Evolutionary conservation across 331 rosid species (phyloP).

Genomic region (Malus hybrid): DNA sequence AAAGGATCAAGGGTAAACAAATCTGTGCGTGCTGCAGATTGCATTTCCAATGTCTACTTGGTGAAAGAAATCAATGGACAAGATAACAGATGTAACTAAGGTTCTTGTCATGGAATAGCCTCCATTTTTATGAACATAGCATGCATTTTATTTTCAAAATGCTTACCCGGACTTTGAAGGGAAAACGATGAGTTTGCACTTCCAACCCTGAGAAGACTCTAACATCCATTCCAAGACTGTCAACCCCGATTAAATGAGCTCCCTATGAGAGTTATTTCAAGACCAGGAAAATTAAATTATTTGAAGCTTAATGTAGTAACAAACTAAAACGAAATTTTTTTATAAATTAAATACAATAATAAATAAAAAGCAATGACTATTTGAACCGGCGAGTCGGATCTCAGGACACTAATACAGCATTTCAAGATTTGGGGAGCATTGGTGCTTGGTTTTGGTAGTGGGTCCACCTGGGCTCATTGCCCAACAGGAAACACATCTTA

Average conservation of each 20-base stretch:
- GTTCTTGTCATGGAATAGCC: neutral
- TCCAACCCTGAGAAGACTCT: slow-evolving; percentile 60
- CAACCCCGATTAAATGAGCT: slow-evolving; percentile 81
- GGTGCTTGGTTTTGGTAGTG: no score
- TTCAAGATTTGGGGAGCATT: neutral
- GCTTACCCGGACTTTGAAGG: slow-evolving; percentile 75
- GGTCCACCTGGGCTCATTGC: no score
- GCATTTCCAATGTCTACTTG: no score
- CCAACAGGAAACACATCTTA: no score
- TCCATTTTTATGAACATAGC: neutral
- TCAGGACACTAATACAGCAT: neutral
- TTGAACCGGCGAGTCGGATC: neutral
- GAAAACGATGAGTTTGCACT: slow-evolving; percentile 78
- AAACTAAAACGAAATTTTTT: neutral
- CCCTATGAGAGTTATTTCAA: slow-evolving; percentile 35
- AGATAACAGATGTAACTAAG: no score
- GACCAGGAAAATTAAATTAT: neutral
- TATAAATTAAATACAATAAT: neutral
- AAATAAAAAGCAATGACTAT: neutral
- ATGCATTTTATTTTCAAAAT: slow-evolving; percentile 1
- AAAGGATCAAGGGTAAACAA: neutral
- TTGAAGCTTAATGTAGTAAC: neutral
- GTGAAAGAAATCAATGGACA: no score
- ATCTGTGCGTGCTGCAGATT: neutral
- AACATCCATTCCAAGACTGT: slow-evolving; percentile 89